Base-by-base conservation (phyloP, 129 eudicot genomes). In the Arctium lappa region DNA sequence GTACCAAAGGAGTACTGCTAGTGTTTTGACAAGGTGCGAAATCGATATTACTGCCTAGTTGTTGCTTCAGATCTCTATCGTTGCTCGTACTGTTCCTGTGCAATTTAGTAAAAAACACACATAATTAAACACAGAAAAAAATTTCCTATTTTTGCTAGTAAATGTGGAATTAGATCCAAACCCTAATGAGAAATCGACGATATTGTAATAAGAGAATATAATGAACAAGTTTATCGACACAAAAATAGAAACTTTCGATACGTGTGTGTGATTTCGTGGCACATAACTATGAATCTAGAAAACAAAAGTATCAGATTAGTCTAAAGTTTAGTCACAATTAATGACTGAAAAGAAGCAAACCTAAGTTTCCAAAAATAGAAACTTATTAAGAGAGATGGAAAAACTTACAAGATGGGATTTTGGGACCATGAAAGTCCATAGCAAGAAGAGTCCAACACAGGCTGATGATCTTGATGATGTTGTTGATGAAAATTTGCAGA, bases 401-500 rank as follows among this genome's bases (percentile, higher is more conserved):
- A 56, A 83, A 87, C 97, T 89, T 88, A 94, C 98, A 91, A 86
- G 81, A 89, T 72, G 84, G 91, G 76, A 72, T 50, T 88, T 72
- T 89, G 89, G 81, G 97, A 77, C 92, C 93, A 90, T 48, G 83
- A 38, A 74, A 76, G 79, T 79, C 88, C 92, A 92, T 88, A 89
- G 88, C 85, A 82, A 89, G 89, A 79, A 80, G 93, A 68, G 70
- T 71, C 84, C 10, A 53, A 79, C 50, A 87, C 81, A 88, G 80
- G 85, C 72, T 90, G 91, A 72, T 90, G 93, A 68, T 81, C 86
- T 16, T 83, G 88, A 30, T 83, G 94, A 65, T 85, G 85, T 13
- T 88, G 89, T 69, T 82, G 86, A 85, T 91, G 89, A 77, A 80
- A 77, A 69, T 90, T 89, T 89, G 91, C 86, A 88, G 98, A 89